Percentiles rank a stretch among this genome's conserved stretches.
Evolutionary conservation across 208 protist genomes (phyloP).

Genomic region (Leishmania aethiopica): DNA sequence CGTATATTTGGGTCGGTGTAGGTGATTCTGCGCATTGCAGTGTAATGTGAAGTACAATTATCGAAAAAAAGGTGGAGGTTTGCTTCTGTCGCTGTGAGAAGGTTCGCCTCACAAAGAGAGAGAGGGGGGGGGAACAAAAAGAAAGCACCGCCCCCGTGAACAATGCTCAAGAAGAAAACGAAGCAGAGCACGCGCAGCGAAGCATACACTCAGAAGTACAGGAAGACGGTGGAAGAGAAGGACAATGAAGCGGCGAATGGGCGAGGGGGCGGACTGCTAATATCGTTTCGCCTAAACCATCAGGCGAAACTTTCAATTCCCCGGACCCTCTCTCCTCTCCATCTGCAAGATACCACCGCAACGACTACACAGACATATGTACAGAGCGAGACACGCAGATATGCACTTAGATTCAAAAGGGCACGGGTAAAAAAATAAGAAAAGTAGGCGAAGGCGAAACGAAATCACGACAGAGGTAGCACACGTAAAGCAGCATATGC

Average conservation of each 20-base stretch:
- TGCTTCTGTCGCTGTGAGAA: not conserved
- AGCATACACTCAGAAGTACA: not conserved
- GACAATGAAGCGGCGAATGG: not conserved
- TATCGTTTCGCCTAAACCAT: not conserved
- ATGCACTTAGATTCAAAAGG: not conserved
- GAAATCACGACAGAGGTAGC: not conserved
- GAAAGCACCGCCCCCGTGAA: not conserved
- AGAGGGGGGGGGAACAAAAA: not conserved
- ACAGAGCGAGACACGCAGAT: not conserved
- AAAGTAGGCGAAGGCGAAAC: not conserved
- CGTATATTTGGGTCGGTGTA: not conserved
- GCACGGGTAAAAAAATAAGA: not conserved
- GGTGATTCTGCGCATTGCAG: not conserved
- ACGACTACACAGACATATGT: not conserved
- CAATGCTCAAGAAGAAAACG: not conserved
- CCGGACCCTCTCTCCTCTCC: not conserved
- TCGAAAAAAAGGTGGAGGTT: conserved; percentile 6
- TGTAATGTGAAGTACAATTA: not conserved
- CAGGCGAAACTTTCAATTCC: not conserved
- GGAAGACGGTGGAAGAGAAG: not conserved
- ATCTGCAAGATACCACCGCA: not conserved
- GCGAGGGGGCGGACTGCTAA: not conserved
- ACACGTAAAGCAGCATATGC: not conserved
- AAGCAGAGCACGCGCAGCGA: not conserved
- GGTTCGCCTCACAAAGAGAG: not conserved